phyloP scores from a whole-genome alignment of 345 rosid species.

The Theobroma cacao region DNA sequence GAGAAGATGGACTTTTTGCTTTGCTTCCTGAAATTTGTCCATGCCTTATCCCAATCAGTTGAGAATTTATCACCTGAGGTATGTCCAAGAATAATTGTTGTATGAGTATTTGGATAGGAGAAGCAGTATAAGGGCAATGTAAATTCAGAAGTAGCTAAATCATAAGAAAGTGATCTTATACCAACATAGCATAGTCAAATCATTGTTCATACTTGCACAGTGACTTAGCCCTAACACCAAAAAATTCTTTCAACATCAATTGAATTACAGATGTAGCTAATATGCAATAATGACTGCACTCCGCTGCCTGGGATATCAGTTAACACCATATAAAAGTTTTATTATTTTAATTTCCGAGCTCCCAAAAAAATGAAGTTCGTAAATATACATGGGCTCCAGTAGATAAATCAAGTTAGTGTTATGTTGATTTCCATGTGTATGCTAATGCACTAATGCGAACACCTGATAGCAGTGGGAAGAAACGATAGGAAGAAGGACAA shows the following conservation, averaged over 20 bases:
- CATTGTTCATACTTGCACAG: not conserved
- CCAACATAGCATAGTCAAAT: not conserved
- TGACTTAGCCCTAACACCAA: not conserved
- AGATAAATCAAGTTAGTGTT: not conserved
- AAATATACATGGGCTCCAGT: too few species aligned
- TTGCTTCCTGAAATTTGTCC: conserved; percentile 76
- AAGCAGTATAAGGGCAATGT: not conserved
- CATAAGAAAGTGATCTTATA: not conserved
- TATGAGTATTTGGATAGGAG: not conserved
- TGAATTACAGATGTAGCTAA: not conserved
- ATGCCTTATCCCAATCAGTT: conserved; percentile 92
- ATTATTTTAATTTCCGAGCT: not conserved
- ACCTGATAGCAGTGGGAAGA: not conserved
- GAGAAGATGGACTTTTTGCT: conserved; percentile 75
- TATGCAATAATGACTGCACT: not conserved
- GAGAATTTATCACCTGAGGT: conserved; percentile 64
- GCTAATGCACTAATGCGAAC: not conserved
- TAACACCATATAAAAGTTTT: not conserved
- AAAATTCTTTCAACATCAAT: not conserved
- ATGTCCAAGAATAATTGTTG: conserved; percentile 6
- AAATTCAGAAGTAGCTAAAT: not conserved
- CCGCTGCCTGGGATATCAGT: not conserved
- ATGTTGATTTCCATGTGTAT: not conserved
- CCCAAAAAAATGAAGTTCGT: not conserved
- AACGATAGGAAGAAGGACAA: not conserved